A percentile compares a stretch with the other conserved stretches of the same genome.
These are phyloP conservation scores for Boletus vinaceobasis DNA, from an alignment of 768 basidiomycete species.

Conservation along the genomic window DNA sequence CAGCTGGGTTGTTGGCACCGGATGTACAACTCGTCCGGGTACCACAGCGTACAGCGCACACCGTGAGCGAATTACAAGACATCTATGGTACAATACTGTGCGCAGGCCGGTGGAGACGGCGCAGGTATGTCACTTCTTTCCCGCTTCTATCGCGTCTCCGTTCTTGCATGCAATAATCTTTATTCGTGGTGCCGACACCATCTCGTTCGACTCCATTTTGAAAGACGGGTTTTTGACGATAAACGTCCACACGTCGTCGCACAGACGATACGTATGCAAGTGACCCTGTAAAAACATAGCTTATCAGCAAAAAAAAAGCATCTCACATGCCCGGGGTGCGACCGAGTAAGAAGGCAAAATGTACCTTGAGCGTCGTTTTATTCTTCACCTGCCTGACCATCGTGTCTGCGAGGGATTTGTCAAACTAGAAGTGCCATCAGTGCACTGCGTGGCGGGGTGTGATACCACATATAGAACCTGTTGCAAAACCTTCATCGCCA, in stretches of 20 bases:
- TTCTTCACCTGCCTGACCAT: slow-evolving; percentile 92
- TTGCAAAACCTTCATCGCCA: slow-evolving; percentile 97
- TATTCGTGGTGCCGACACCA: slow-evolving; percentile 71
- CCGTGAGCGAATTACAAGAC: slow-evolving; percentile 23
- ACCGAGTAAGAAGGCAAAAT: slow-evolving; percentile 7
- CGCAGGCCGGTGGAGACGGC: background rate
- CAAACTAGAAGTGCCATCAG: slow-evolving; percentile 61
- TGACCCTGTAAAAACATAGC: slow-evolving; percentile 57
- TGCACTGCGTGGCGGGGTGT: background rate
- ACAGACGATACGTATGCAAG: slow-evolving; percentile 85
- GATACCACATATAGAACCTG: slow-evolving; percentile 59
- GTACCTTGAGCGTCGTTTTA: slow-evolving; percentile 89
- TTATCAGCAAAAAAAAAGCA: slow-evolving; percentile 1
- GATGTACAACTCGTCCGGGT: background rate
- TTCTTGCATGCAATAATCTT: slow-evolving; percentile 99
- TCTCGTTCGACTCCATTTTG: slow-evolving; percentile 92
- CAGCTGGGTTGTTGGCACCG: background rate
- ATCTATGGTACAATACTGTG: slow-evolving; percentile 23
- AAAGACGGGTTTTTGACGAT: slow-evolving; percentile 90
- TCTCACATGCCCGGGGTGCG: background rate
- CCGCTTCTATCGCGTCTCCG: slow-evolving; percentile 80
- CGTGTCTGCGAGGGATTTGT: slow-evolving; percentile 90
- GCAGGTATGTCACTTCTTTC: slow-evolving; percentile 58
- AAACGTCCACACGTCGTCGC: slow-evolving; percentile 99
- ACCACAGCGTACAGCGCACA: background rate